Evolutionary conservation across 2,329 filamentous ascomycete species (phyloP).

Genomic region (Alternaria sp.): DNA sequence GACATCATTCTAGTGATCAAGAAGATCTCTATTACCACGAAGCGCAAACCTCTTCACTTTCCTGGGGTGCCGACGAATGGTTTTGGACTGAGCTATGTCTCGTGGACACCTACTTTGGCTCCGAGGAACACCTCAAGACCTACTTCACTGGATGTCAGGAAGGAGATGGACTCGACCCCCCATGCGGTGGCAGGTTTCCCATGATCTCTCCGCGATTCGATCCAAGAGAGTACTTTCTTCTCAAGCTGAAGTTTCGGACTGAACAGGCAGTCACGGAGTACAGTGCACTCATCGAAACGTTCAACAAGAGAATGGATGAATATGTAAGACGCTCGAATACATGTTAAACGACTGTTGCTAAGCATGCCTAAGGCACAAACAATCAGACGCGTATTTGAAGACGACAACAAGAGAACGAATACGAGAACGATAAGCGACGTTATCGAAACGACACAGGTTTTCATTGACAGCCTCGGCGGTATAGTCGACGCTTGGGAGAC

Average conservation of each 20-base stretch:
- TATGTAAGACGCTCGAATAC: not conserved
- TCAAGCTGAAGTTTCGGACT: not conserved
- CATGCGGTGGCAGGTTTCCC: not conserved
- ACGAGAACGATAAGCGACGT: not conserved
- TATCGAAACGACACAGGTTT: not conserved
- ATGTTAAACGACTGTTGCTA: too few relatives aligned
- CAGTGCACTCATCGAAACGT: not conserved
- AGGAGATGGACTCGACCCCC: not conserved
- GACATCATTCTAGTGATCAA: not conserved
- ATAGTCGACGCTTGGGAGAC: not conserved
- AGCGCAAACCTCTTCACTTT: not conserved
- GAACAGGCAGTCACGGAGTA: not conserved
- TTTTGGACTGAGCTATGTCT: not conserved
- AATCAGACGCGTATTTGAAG: not conserved
- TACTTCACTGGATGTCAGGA: not conserved
- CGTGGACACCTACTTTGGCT: not conserved
- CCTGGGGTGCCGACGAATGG: not conserved
- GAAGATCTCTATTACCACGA: not conserved
- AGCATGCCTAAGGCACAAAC: not conserved
- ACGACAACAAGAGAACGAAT: not conserved
- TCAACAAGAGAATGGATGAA: not conserved
- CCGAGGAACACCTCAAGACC: not conserved
- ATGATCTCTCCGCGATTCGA: not conserved
- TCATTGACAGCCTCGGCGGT: not conserved
- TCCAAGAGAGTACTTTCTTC: not conserved